Evolutionary conservation across 768 basidiomycete genomes (phyloP).

Genomic region (Trametes punicea): DNA sequence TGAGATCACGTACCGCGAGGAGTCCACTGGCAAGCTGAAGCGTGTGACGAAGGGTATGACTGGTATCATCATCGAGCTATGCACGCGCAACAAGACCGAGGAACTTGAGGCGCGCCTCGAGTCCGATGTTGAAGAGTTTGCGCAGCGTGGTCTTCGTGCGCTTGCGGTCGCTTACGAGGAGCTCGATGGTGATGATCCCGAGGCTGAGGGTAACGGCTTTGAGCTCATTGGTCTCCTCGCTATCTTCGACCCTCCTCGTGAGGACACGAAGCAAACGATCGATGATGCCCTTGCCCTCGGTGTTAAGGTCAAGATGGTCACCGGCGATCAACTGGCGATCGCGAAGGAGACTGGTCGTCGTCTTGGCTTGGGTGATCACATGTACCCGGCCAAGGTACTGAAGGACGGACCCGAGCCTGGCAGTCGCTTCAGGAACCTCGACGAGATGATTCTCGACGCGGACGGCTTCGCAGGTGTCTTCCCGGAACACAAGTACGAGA

Average conservation of each 20-base stretch:
- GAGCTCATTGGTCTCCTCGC: conserved; percentile 96
- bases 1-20: conserved; percentile 96
- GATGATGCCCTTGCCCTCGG: conserved; percentile 95
- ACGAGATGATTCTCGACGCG: conserved; percentile 99
- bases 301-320: conserved; percentile 99
- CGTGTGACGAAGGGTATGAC: conserved; percentile 99
- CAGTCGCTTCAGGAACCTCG: conserved; percentile 76
- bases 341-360: conserved; percentile 99
- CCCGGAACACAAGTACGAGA: conserved; percentile 99
- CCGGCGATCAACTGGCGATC: conserved; percentile 99
- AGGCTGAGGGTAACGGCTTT: conserved; percentile 93
- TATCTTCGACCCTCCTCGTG: conserved; percentile 97
- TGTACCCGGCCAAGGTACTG: conserved; percentile 99
- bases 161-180: conserved; percentile 97
- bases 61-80: conserved; percentile 95
- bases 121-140: conserved; percentile 94
- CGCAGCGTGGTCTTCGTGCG: conserved; percentile 93
- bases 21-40: conserved; percentile 93
- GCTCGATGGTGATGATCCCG: conserved; percentile 74
- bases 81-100: conserved; percentile 95
- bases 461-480: conserved; percentile 99
- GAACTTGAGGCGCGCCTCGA: conserved; percentile 90
- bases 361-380: conserved; percentile 97
- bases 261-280: conserved; percentile 98
- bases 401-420: conserved; percentile 93